Evolutionary conservation across 306 rosid species (phyloP).

Genomic region (Arachis stenosperma): DNA sequence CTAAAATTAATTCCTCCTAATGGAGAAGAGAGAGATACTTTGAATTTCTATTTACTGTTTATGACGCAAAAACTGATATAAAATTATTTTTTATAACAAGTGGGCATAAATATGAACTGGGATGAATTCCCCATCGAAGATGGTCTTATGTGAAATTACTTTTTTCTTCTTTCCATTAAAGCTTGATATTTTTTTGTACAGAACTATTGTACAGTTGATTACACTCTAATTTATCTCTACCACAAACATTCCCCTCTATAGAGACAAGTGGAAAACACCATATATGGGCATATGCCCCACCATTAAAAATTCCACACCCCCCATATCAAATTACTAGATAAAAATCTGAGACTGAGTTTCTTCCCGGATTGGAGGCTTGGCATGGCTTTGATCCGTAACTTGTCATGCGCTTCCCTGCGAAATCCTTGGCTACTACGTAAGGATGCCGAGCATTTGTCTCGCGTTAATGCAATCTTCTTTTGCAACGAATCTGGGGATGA

Average conservation of each 20-base stretch:
- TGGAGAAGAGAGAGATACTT: too few relatives aligned
- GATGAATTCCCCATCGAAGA: too few relatives aligned
- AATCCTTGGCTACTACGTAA: slow-evolving; percentile 10
- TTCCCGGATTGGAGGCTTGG: slow-evolving; percentile 27
- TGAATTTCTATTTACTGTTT: too few relatives aligned
- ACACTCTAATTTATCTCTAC: slow-evolving; percentile 27
- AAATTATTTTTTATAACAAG: too few relatives aligned
- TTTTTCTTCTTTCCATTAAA: slow-evolving; percentile 25
- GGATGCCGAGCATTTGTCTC: slow-evolving; percentile 32
- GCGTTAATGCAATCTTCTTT: slow-evolving; percentile 41
- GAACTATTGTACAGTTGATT: slow-evolving; percentile 47
- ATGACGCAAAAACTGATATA: too few relatives aligned
- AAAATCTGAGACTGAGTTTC: slow-evolving; percentile 29
- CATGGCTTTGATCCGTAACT: slow-evolving; percentile 4
- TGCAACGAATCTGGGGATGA: slow-evolving; percentile 49
- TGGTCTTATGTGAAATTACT: slow-evolving; percentile 5
- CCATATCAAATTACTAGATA: slow-evolving; percentile 30
- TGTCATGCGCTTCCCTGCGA: slow-evolving; percentile 27
- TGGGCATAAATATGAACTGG: too few relatives aligned
- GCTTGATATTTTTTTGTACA: slow-evolving; percentile 48
- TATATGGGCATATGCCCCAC: slow-evolving; percentile 9
- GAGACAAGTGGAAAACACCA: slow-evolving; percentile 13
- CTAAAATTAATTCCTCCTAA: too few relatives aligned
- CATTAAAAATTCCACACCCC: slow-evolving; percentile 17
- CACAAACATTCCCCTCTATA: background rate